Evolutionary conservation across 805 yeast genomes (phyloP).

Genomic region (Pichia sporocuriosa): DNA sequence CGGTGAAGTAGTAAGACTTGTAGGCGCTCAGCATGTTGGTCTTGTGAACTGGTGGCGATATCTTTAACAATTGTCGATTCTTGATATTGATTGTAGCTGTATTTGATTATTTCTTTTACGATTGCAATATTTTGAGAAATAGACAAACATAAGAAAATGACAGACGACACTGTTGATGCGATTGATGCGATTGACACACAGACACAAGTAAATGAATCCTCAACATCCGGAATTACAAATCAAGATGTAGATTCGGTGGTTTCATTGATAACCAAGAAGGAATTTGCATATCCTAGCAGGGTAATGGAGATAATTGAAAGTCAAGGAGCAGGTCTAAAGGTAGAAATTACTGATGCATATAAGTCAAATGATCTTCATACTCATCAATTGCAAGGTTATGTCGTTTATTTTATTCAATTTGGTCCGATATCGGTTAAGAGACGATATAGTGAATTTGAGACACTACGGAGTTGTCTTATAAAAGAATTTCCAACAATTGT

Average conservation of each 20-base stretch:
- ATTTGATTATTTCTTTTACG: too few relatives aligned
- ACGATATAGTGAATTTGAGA: conserved; percentile 88
- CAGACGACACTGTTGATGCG: too few relatives aligned
- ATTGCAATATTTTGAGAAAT: too few relatives aligned
- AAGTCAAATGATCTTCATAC: conserved; percentile 72
- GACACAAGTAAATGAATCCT: background rate
- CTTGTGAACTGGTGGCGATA: too few relatives aligned
- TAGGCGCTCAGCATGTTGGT: too few relatives aligned
- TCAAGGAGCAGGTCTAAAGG: conserved; percentile 12
- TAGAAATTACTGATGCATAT: conserved; percentile 67
- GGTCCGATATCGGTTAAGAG: conserved; percentile 60
- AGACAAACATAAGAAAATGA: too few relatives aligned
- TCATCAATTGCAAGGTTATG: conserved; percentile 38
- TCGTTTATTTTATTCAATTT: conserved; percentile 75
- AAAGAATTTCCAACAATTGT: conserved; percentile 73
- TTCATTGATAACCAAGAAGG: conserved; percentile 18
- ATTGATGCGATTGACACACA: background rate
- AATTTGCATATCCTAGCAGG: conserved; percentile 20
- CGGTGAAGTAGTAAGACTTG: too few relatives aligned
- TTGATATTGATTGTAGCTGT: too few relatives aligned
- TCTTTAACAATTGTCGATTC: too few relatives aligned
- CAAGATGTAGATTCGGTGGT: background rate
- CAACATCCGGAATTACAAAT: background rate
- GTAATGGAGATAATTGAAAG: conserved; percentile 20
- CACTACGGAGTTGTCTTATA: conserved; percentile 62